Conservation (phyloP, 2,329 filamentous ascomycete species). For the Aureobasidium melanogenum region DNA sequence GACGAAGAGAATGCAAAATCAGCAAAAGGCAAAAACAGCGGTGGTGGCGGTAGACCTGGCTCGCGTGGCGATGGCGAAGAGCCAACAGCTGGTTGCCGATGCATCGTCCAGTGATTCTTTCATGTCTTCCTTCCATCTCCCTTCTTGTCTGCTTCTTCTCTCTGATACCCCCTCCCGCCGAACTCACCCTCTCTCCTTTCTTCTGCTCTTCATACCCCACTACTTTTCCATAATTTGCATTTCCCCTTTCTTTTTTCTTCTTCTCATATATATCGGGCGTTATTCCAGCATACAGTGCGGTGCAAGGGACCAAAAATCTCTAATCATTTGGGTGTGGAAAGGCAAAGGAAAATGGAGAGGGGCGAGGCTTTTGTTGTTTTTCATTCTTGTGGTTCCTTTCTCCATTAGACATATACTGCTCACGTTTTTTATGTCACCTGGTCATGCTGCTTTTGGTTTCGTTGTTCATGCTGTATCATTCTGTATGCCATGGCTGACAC, state of each 20-base stretch:
- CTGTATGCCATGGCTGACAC: neutral
- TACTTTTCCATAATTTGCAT: neutral
- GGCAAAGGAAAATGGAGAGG: neutral
- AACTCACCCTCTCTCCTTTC: neutral
- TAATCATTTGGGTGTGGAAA: neutral
- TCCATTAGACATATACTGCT: neutral
- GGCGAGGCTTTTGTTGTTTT: neutral
- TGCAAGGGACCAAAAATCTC: neutral
- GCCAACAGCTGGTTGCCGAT: conserved; percentile 53
- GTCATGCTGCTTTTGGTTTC: neutral
- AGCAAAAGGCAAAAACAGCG: conserved; percentile 51
- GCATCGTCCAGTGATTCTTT: conserved; percentile 48
- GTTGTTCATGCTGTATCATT: neutral
- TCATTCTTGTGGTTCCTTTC: neutral
- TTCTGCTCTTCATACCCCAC: neutral
- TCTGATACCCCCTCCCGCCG: neutral
- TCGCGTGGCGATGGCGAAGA: conserved; percentile 45
- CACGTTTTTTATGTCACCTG: neutral
- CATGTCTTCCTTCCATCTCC: neutral
- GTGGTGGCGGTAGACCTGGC: conserved; percentile 16
- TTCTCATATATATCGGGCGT: neutral
- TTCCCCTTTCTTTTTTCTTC: neutral
- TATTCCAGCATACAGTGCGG: neutral
- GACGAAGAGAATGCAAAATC: conserved; percentile 71
- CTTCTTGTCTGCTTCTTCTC: neutral